A percentile compares a stretch with the other conserved stretches of the same genome.
Conservation (phyloP, 1,284 basidiomycete genomes). For the Coniferiporia weirii region DNA sequence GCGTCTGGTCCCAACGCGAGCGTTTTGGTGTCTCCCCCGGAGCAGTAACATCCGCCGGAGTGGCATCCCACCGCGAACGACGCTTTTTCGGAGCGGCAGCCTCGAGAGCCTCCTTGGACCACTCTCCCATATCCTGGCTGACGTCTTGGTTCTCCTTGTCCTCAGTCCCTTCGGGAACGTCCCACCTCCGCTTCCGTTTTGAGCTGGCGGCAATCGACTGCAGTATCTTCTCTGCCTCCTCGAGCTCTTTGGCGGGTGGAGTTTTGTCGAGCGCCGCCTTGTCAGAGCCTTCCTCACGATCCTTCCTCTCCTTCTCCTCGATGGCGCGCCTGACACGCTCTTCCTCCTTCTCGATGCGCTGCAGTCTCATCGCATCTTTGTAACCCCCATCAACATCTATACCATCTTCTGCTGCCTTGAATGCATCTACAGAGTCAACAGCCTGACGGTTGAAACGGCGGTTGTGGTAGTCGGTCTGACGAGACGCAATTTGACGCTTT, state of each 20-base stretch:
- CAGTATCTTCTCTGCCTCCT: slow-evolving; percentile 63
- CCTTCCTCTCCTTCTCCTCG: slow-evolving; percentile 80
- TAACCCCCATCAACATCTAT: slow-evolving; percentile 81
- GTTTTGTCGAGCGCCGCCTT: slow-evolving; percentile 87
- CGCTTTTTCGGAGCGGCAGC: slow-evolving; percentile 81
- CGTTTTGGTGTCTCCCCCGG: slow-evolving; percentile 65
- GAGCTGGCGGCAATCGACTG: slow-evolving; percentile 48
- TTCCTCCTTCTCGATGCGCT: slow-evolving; percentile 93
- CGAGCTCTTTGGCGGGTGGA: slow-evolving; percentile 71
- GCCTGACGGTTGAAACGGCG: slow-evolving; percentile 84
- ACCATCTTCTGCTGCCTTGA: slow-evolving; percentile 58
- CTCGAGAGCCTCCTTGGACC: slow-evolving; percentile 69
- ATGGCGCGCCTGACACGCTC: slow-evolving; percentile 78
- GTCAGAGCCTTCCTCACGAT: slow-evolving; percentile 74
- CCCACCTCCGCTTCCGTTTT: slow-evolving; percentile 87
- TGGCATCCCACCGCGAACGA: slow-evolving; percentile 91
- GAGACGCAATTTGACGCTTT: slow-evolving; percentile 87
- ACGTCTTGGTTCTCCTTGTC: slow-evolving; percentile 50
- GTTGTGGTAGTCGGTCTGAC: slow-evolving; percentile 95
- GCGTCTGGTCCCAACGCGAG: slow-evolving; percentile 96
- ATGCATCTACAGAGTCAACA: slow-evolving; percentile 75
- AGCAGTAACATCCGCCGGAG: slow-evolving; percentile 59
- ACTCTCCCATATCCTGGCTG: slow-evolving; percentile 54
- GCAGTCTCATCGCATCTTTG: slow-evolving; percentile 93
- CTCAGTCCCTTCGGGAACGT: slow-evolving; percentile 60